Conservation (phyloP, 2,329 filamentous ascomycete species). For the Cadophora sp. region DNA sequence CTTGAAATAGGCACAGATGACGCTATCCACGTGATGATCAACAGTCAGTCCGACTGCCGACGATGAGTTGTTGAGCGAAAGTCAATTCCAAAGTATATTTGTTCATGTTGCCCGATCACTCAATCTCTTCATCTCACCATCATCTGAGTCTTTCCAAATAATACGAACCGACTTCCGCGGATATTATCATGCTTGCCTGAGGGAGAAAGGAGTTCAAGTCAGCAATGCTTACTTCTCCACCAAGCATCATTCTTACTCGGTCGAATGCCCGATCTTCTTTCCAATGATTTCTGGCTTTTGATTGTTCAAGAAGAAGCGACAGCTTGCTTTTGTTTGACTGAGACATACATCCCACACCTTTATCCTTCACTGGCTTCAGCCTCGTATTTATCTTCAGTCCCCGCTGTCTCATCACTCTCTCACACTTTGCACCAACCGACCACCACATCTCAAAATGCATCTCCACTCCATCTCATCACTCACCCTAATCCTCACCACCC, state of each 20-base stretch:
- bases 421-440: background rate
- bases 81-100: background rate
- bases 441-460: background rate
- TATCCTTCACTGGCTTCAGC: background rate
- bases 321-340: no score
- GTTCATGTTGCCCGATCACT: background rate
- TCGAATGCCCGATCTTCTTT: background rate
- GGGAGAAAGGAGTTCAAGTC: background rate
- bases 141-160: background rate
- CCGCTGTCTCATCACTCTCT: background rate
- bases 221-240: background rate
- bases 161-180: background rate
- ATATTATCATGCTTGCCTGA: background rate
- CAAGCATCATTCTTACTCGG: background rate
- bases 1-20: background rate
- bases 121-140: background rate
- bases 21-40: background rate
- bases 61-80: background rate
- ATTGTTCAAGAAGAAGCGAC: no score
- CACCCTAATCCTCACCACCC: background rate
- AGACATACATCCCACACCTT: no score
- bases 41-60: background rate
- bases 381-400: background rate
- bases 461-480: background rate
- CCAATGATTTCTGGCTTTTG: no score